These are phyloP conservation scores for Trametes sp. DNA, from an alignment of 1,284 basidiomycete species.

Conservation along the genomic window DNA sequence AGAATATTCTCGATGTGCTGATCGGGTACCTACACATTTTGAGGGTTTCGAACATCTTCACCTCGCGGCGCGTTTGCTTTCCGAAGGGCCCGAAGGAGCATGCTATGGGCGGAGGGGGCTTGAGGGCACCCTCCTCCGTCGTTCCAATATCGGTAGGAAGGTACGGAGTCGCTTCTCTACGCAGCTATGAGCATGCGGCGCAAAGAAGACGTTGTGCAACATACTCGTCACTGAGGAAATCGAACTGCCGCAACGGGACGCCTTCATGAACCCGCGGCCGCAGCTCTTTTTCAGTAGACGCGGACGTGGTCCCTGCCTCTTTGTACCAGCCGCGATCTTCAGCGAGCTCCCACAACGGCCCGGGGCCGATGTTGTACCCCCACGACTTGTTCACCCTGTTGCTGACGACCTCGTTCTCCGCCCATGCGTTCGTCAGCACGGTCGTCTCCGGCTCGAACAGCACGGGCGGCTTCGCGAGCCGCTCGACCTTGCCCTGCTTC, in stretches of 20 bases:
- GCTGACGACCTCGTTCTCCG: slow-evolving; percentile 48
- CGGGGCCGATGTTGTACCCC: slow-evolving; percentile 75
- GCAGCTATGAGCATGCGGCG: slow-evolving; percentile 46
- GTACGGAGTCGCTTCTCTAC: slow-evolving; percentile 65
- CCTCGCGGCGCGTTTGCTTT: slow-evolving; percentile 55
- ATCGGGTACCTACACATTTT: slow-evolving; percentile 58
- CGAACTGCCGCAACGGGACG: slow-evolving; percentile 53
- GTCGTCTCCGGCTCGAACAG: slow-evolving; percentile 50
- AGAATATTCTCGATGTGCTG: not conserved
- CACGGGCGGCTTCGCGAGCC: slow-evolving; percentile 56
- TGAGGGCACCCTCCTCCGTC: slow-evolving; percentile 55
- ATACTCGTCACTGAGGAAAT: slow-evolving; percentile 57
- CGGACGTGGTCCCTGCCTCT: slow-evolving; percentile 54
- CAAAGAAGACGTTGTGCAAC: slow-evolving; percentile 43
- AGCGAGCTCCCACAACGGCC: slow-evolving; percentile 74
- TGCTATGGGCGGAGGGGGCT: slow-evolving; percentile 58
- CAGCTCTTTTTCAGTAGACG: slow-evolving; percentile 52
- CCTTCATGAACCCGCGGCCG: slow-evolving; percentile 65
- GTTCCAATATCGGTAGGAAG: slow-evolving; percentile 58
- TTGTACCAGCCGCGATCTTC: slow-evolving; percentile 83
- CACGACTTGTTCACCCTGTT: slow-evolving; percentile 66
- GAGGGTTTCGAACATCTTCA: slow-evolving; percentile 62
- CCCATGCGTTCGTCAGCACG: slow-evolving; percentile 54
- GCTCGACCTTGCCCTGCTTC: slow-evolving; percentile 58
- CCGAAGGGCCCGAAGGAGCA: slow-evolving; percentile 71